Evolutionary conservation across 169 alveolate species (phyloP), one percentile per base, ranked within the genome.

Genomic region (Plasmodium gonderi): DNA sequence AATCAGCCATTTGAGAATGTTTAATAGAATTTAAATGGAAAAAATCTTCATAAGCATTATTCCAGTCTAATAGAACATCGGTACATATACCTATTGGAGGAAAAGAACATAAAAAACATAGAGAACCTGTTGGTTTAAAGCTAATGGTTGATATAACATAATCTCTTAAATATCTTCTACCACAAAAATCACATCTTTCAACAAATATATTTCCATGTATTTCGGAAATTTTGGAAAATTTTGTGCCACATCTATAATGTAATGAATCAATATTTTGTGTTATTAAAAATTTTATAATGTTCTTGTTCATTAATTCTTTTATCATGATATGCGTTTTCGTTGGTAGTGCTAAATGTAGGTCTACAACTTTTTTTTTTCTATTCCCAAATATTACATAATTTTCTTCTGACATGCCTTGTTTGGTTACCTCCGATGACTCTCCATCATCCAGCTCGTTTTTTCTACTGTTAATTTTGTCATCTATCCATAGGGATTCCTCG

Each of bases 51-150:
- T 96, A 96, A 0, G 95, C 49, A 91, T 96, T 97, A 87, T 91
- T 93, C 98, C 98, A 96, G 68, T 96, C 98, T 95, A 96, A 92
- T 60, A 96, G 90, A 74, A 95, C 97, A 89, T 96, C 98, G 0
- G 98, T 96, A 31, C 97, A 93, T 38, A 95, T 72, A 7, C 98
- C 97, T 74, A 78, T 80, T 6, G 98, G 98, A 8, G 98, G 98
- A 89, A 95, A 97, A 40, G 92, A 44, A 72, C 98, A 96, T 91
- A 65, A 74, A 96, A 97, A 96, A 78, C 98, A 96, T 45, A 94
- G 92, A 29, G 95, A 90, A 7, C 98, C 98, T 4, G 98, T 96
- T n/a, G 98, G 97, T 44, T 87, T 79, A 79, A 96, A 96, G 80
- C 97, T 94, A 65, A 96, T 95, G 20, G 98, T 96, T 0, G 98